Conservation (phyloP, 179 eudicot genomes). For the Beta corolliflora region DNA sequence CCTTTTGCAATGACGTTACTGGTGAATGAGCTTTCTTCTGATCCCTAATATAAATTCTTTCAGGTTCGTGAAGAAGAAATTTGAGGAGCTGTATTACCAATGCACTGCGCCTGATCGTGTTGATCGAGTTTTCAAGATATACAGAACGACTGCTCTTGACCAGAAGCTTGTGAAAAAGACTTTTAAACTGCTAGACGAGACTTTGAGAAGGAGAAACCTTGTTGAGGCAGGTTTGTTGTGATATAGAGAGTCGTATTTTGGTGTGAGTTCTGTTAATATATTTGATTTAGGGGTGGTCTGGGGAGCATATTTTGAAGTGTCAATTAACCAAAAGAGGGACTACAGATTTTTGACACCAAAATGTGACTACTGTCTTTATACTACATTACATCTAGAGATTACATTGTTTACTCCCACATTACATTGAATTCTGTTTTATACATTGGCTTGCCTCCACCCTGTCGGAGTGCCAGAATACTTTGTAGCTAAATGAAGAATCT, state of each 20-base stretch:
- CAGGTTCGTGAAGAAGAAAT: constrained; percentile 96
- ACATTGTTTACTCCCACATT: constrained; percentile 13
- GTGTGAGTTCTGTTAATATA: constrained; percentile 28
- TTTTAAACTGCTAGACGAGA: constrained; percentile 89
- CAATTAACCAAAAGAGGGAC: constrained; percentile 8
- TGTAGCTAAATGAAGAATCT: constrained; percentile 13
- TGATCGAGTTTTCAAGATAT: constrained; percentile 91
- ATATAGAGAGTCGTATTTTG: constrained; percentile 27
- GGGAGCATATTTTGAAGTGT: constrained; percentile 23
- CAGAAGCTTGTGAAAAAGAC: constrained; percentile 97
- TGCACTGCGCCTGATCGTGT: constrained; percentile 84
- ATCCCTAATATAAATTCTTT: not conserved
- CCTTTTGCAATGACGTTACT: not conserved
- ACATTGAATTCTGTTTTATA: constrained; percentile 9
- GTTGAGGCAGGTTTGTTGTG: constrained; percentile 91
- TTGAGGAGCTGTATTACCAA: constrained; percentile 93
- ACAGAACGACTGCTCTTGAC: constrained; percentile 92
- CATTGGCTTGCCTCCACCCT: constrained; percentile 22
- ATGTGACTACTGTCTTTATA: constrained; percentile 22
- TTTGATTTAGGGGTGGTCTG: constrained; percentile 1
- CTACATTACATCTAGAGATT: constrained; percentile 12
- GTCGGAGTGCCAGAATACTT: constrained; percentile 15
- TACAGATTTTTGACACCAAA: constrained; percentile 27
- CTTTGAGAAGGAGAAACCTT: constrained; percentile 91
- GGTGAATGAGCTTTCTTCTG: constrained; percentile 14